phyloP scores from a whole-genome alignment of 352 stramenopile species.

The Hyphochytrium catenoides region DNA sequence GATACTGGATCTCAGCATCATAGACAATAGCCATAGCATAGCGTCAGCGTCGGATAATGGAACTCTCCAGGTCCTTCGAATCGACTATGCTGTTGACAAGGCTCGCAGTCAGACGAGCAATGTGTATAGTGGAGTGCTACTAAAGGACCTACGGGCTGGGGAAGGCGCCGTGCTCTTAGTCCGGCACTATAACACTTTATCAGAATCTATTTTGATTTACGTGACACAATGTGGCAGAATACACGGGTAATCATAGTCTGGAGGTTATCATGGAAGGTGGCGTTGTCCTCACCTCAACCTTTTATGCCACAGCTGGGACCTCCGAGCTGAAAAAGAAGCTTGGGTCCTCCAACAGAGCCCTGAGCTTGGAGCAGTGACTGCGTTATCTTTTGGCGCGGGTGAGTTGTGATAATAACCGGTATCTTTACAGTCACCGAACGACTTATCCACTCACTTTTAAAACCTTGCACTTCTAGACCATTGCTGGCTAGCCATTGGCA shows the following conservation, averaged over 20 bases:
- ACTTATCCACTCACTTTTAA: neutral
- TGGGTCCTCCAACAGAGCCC: constrained; percentile 74
- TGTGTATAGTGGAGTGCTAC: constrained; percentile 37
- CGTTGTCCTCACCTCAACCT: neutral
- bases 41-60: constrained; percentile 65
- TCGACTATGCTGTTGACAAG: constrained; percentile 61
- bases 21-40: constrained; percentile 89
- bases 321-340: constrained; percentile 65
- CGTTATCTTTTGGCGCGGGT: constrained; percentile 1
- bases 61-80: constrained; percentile 82
- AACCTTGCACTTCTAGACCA: constrained; percentile 35
- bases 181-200: constrained; percentile 86
- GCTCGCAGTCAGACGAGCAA: constrained; percentile 37
- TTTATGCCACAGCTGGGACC: constrained; percentile 39
- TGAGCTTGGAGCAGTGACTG: constrained; percentile 84
- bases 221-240: constrained; percentile 71
- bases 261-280: neutral
- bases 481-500: constrained; percentile 82
- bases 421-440: neutral
- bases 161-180: constrained; percentile 82
- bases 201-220: constrained; percentile 75
- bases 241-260: constrained; percentile 14
- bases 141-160: constrained; percentile 23
- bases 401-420: neutral
- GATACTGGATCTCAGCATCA: constrained; percentile 76